Evolutionary conservation across 352 stramenopile species (phyloP), one percentile per base, ranked within the genome.

Genomic region (Globisporangium apiculatum): DNA sequence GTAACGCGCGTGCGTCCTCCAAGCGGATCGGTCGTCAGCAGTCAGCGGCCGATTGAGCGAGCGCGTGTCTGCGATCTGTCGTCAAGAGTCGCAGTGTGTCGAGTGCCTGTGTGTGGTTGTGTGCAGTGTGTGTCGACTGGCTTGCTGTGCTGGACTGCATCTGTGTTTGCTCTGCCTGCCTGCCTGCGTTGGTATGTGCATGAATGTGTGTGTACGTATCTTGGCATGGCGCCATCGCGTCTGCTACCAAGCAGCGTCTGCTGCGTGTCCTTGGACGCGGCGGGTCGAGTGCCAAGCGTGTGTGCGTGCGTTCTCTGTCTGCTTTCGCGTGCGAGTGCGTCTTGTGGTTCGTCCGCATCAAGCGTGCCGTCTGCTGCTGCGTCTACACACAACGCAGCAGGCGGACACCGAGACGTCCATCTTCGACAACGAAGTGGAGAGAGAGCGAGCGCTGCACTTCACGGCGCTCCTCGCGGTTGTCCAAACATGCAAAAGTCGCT

Each of bases 401-500:
- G 24, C 24, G 24, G 24, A 31, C 24, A 31, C 45, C 17, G 24
- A 24, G 49, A 43, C 49, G 49, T 53, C 49, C 35, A n/a, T 42
- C 49, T 43, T 53, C 49, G 35, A 31, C 24, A 31, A 48, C 51
- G 43, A 58, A 63, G 54, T 49, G 42, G 43, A 53, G 42, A 65
- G 45, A 53, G 35, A 57, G 53, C 41, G 10, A 38, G 37, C 42
- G 24, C 24, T 31, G 24, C 24, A 31, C 24, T 2, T 31, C 53
- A 46, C 51, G 57, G 58, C 49, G 42, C 47, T 73, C 58, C 45
- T 60, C 36, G 55, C 76, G 24, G 24, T 31, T 53, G 45, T 35
- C 52, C 61, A 93, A 94, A 94, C 83, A 94, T 94, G 83, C 83
- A 83, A 91, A 91, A 94, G 83, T 85, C 83, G 83, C 83, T 94